These are phyloP conservation scores for Liquidambar formosana DNA, from an alignment of 164 flowering plant species.

Conservation along the genomic window DNA sequence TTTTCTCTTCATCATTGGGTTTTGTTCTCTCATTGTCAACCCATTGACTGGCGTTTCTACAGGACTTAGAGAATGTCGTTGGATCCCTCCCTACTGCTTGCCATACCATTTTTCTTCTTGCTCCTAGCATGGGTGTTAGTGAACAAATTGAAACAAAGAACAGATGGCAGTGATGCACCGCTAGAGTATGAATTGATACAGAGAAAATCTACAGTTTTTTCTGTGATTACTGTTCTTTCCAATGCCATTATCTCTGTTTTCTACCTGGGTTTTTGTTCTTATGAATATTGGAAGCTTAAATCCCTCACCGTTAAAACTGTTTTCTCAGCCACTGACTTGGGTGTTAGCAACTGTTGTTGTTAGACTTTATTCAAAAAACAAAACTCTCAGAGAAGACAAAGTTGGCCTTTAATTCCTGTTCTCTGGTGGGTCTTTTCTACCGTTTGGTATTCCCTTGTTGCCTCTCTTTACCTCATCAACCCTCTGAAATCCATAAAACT, in stretches of 20 bases:
- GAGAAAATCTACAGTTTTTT: conserved; percentile 14
- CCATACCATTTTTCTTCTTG: conserved; percentile 26
- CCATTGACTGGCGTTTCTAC: no score
- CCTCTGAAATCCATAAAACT: conserved; percentile 20
- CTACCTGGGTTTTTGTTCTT: conserved; percentile 40
- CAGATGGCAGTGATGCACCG: conserved; percentile 4
- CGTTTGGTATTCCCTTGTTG: conserved; percentile 24
- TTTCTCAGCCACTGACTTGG: conserved; percentile 45
- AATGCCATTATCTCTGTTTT: conserved; percentile 35
- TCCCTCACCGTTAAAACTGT: conserved; percentile 17
- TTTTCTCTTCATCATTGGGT: no score
- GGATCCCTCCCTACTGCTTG: conserved; percentile 14
- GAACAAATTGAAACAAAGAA: conserved; percentile 32
- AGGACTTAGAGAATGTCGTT: no score
- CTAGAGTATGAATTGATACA: not conserved
- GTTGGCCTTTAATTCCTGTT: conserved; percentile 58
- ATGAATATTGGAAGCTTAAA: conserved; percentile 33
- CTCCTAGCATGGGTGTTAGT: conserved; percentile 48
- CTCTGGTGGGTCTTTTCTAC: conserved; percentile 59
- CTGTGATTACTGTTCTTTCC: conserved; percentile 24
- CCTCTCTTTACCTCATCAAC: conserved; percentile 23
- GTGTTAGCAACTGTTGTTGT: conserved; percentile 30
- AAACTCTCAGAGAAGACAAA: conserved; percentile 17
- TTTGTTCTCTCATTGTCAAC: no score
- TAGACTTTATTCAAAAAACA: conserved; percentile 32